Base-by-base conservation (phyloP, 495 filamentous ascomycete species). In the Halenospora varia region DNA sequence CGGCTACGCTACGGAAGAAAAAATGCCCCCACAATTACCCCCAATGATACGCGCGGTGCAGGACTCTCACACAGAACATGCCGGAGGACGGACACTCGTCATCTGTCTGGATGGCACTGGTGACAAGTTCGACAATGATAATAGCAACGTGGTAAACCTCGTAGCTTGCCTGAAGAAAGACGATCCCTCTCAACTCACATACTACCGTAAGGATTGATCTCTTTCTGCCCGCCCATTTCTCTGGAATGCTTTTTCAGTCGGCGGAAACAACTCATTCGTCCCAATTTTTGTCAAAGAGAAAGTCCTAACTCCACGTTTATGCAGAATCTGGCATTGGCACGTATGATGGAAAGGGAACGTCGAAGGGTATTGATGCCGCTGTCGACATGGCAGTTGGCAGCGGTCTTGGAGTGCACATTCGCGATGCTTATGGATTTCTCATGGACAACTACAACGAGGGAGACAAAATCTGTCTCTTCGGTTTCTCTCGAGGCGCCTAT, bases 301-400 rank as follows among this genome's bases (percentile, higher is more conserved):
- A n/a, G n/a, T n/a, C n/a, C n/a, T n/a, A n/a, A n/a, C n/a, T n/a
- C n/a, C n/a, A n/a, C n/a, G n/a, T n/a, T n/a, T n/a, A n/a, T n/a
- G n/a, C n/a, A n/a, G n/a, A 75, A 57, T 65, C 70, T 47, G 70
- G 72, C 10, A 73, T 75, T 57, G 72, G 72, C 11, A 75, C 72
- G 23, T 75, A 75, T 48, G 71, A 64, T 55, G 63, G 62, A 10
- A 54, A 61, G 51, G 72, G 72, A 8, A 55, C 73, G 58, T 51
- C 63, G 63, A 55, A 69, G 69, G 18, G 39, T 73, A 18, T 57
- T 59, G 10, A n/a, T n/a, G 69, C 71, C 6, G 64, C 64, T 0
- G 51, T 71, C 46, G 71, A 74, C 52, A 71, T 72, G 70, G 70
- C 71, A 10, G 65, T 74, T 0, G 71, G 71, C 10, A 66, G 64